Conservation (phyloP, 2,329 filamentous ascomycete species). For the Chalara sp. region DNA sequence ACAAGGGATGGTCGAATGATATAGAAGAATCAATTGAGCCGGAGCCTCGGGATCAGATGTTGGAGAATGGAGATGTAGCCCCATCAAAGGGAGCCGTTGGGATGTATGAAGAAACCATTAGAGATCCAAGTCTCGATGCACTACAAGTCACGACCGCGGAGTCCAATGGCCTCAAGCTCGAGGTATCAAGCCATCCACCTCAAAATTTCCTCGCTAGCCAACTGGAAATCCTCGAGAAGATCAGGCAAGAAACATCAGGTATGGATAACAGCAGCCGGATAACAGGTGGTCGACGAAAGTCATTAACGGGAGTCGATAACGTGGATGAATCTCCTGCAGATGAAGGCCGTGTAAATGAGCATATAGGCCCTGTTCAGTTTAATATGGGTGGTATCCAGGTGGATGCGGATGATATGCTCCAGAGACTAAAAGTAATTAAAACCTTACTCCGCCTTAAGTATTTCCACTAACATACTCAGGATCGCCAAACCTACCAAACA, state of each 20-base stretch:
- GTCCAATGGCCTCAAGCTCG: constrained; percentile 26
- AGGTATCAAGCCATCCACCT: constrained; percentile 64
- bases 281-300: constrained; percentile 15
- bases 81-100: constrained; percentile 51
- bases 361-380: constrained; percentile 92
- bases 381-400: constrained; percentile 98
- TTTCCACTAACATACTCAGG: constrained; percentile 21
- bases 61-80: constrained; percentile 3
- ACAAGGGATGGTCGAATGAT: constrained; percentile 78
- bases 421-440: constrained; percentile 65
- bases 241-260: constrained; percentile 45
- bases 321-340: constrained; percentile 17
- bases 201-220: constrained; percentile 74
- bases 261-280: constrained; percentile 21
- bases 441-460: background rate
- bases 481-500: constrained; percentile 26
- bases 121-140: constrained; percentile 62
- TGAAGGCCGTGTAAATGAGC: constrained; percentile 43
- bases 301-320: constrained; percentile 9
- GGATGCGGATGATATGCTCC: constrained; percentile 88
- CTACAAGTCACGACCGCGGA: constrained; percentile 47
- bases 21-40: constrained; percentile 52
- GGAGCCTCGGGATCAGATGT: constrained; percentile 25
- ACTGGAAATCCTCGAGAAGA: constrained; percentile 64
- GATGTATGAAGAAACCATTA: constrained; percentile 73